phyloP scores from a whole-genome alignment of 164 flowering plant genomes.

The Stephania japonica region DNA sequence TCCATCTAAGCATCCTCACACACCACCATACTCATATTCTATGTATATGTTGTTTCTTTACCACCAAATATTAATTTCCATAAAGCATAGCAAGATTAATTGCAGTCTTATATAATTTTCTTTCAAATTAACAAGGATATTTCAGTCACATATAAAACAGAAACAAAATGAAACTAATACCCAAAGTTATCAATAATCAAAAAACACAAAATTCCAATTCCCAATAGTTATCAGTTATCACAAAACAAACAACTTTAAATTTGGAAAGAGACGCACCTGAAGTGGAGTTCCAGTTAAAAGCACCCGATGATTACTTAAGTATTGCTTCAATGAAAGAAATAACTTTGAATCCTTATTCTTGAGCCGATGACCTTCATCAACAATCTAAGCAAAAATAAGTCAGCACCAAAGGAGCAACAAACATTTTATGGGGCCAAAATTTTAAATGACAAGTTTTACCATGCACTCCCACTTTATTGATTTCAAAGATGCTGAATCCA shows the following conservation, averaged over 20 bases:
- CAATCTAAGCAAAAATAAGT: slow-evolving; percentile 47
- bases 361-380: slow-evolving; percentile 98
- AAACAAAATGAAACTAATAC: too few species aligned
- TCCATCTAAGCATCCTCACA: too few species aligned
- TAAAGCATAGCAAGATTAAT: too few species aligned
- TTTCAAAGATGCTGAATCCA: slow-evolving; percentile 64
- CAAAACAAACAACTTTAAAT: background rate
- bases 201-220: too few species aligned
- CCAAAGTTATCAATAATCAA: too few species aligned
- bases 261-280: slow-evolving; percentile 53
- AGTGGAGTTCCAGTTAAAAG: slow-evolving; percentile 97
- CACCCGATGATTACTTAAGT: slow-evolving; percentile 67
- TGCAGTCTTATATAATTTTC: too few species aligned
- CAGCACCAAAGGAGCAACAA: slow-evolving; percentile 13
- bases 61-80: too few species aligned
- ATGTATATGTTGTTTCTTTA: too few species aligned
- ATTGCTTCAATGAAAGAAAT: slow-evolving; percentile 74
- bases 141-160: too few species aligned
- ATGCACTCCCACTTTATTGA: slow-evolving; percentile 92
- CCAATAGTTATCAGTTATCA: too few species aligned
- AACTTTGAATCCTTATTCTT: slow-evolving; percentile 96
- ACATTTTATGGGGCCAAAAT: background rate
- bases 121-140: too few species aligned
- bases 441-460: slow-evolving; percentile 41
- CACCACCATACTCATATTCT: too few species aligned